Percentiles rank a stretch among this genome's conserved stretches.
phyloP scores from a whole-genome alignment of 2,329 filamentous ascomycete species.

The Penicillium verrucosum region DNA sequence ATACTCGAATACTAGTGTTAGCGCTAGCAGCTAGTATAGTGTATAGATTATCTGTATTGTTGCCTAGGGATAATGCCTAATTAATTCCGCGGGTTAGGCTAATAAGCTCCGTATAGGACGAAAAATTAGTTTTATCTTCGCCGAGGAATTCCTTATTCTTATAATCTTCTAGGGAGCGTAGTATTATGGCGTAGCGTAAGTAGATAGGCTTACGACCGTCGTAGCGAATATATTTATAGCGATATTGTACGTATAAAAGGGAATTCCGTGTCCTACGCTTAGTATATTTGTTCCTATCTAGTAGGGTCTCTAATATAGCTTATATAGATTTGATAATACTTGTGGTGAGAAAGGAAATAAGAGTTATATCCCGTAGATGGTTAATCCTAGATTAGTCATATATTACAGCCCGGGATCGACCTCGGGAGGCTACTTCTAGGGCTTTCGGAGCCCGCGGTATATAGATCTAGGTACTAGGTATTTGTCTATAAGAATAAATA shows the following conservation, averaged over 20 bases:
- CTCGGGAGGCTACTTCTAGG: too few species aligned
- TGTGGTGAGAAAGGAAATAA: not conserved
- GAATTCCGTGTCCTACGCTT: constrained; percentile 3
- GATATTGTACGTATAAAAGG: constrained; percentile 25
- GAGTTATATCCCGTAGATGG: not conserved
- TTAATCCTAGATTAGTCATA: not conserved
- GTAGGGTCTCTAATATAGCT: not conserved
- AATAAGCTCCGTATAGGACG: constrained; percentile 31
- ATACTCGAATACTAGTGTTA: constrained; percentile 33
- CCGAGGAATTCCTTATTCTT: constrained; percentile 30
- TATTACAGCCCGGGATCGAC: too few species aligned
- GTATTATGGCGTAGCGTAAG: constrained; percentile 40
- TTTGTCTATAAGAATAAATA: too few species aligned
- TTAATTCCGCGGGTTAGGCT: constrained; percentile 24
- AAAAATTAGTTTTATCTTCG: constrained; percentile 21
- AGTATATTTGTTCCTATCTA: not conserved
- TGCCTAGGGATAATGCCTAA: constrained; percentile 22
- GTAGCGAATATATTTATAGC: constrained; percentile 44
- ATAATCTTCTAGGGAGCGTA: constrained; percentile 29
- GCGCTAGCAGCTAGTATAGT: not conserved
- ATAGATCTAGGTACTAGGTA: too few species aligned
- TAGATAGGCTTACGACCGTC: constrained; percentile 45
- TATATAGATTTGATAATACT: not conserved
- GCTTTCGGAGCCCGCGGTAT: too few species aligned
- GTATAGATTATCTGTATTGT: not conserved